phyloP scores from a whole-genome alignment of 805 yeast species.

The Ogataea wickerhamii region DNA sequence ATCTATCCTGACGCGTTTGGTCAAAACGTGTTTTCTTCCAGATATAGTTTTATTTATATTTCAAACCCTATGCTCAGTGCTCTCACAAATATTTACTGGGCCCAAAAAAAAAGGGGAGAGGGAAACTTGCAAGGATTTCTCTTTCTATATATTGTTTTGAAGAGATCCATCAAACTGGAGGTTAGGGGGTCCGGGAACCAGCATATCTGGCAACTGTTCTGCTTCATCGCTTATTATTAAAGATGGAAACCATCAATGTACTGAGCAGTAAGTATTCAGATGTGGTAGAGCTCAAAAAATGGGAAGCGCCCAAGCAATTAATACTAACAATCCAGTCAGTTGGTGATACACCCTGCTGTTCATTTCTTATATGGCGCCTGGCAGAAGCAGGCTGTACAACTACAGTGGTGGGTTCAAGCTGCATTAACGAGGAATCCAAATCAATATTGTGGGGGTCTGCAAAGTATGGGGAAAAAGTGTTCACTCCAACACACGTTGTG shows the following conservation, averaged over 20 bases:
- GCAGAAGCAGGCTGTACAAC: slow-evolving; percentile 17
- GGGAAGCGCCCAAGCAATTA: slow-evolving; percentile 1
- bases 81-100: too few relatives aligned
- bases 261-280: slow-evolving; percentile 15
- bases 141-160: too few relatives aligned
- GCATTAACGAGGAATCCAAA: slow-evolving; percentile 8
- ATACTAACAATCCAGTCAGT: slow-evolving; percentile 17
- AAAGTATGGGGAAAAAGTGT: slow-evolving; percentile 16
- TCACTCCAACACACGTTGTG: slow-evolving; percentile 11
- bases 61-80: too few relatives aligned
- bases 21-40: too few relatives aligned
- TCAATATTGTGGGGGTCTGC: slow-evolving; percentile 18
- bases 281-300: background rate
- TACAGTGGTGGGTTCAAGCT: slow-evolving; percentile 17
- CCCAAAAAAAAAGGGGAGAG: too few relatives aligned
- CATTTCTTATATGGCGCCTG: slow-evolving; percentile 30
- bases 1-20: too few relatives aligned
- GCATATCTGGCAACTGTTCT: too few relatives aligned
- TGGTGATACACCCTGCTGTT: slow-evolving; percentile 30
- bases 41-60: too few relatives aligned
- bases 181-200: too few relatives aligned
- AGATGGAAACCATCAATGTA: slow-evolving; percentile 14
- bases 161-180: too few relatives aligned
- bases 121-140: too few relatives aligned
- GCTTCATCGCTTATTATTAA: too few relatives aligned